Conservation (phyloP, 2,329 filamentous ascomycete genomes). For the Sporothrix brunneoviolacea region DNA sequence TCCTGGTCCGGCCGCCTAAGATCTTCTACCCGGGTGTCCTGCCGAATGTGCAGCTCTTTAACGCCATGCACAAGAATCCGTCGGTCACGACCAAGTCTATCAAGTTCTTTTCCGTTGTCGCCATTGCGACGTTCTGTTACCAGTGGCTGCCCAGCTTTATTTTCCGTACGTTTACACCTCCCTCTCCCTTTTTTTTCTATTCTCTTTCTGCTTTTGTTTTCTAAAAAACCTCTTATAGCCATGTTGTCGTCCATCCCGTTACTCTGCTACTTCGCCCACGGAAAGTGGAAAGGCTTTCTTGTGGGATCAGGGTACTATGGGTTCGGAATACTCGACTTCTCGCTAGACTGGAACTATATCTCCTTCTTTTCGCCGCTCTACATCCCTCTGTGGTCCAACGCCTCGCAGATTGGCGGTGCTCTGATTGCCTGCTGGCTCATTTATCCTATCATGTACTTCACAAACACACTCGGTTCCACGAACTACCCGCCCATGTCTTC, state of each 20-base stretch:
- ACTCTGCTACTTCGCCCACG: constrained; percentile 26
- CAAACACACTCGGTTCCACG: constrained; percentile 33
- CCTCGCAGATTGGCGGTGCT: constrained; percentile 31
- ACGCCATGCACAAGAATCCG: constrained; percentile 26
- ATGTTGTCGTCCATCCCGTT: constrained; percentile 21
- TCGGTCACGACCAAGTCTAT: constrained; percentile 24
- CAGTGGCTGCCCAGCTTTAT: constrained; percentile 28
- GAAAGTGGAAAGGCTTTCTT: constrained; percentile 26
- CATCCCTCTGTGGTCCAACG: constrained; percentile 30
- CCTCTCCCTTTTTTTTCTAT: not conserved
- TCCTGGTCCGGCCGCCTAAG: constrained; percentile 26
- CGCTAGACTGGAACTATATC: constrained; percentile 40
- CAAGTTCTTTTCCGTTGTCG: constrained; percentile 24
- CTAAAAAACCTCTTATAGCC: constrained; percentile 6
- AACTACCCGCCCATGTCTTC: constrained; percentile 35
- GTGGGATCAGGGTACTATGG: constrained; percentile 36
- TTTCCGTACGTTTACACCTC: constrained; percentile 21
- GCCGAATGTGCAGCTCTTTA: constrained; percentile 26
- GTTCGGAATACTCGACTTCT: constrained; percentile 33
- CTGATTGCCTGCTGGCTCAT: constrained; percentile 27
- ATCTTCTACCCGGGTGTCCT: constrained; percentile 27
- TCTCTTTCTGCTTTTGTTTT: too few relatives aligned
- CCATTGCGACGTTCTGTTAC: constrained; percentile 23
- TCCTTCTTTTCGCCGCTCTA: constrained; percentile 30
- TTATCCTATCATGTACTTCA: constrained; percentile 35